Conservation (phyloP, 805 yeast species). For the Blastobotrys americana region DNA sequence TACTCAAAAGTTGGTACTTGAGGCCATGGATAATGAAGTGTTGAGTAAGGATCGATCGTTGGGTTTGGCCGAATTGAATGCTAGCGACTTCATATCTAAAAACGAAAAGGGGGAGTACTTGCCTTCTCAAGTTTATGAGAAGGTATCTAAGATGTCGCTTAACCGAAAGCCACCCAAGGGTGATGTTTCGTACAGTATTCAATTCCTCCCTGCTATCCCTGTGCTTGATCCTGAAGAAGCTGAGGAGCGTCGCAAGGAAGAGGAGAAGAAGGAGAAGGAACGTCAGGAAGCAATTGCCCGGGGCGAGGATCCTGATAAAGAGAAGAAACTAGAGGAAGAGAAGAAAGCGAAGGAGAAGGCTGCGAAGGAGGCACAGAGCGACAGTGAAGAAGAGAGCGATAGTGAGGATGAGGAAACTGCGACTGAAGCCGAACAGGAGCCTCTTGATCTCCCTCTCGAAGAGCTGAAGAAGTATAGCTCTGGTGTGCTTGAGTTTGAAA, state of each 20-base stretch:
- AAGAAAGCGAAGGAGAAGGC: constrained; percentile 31
- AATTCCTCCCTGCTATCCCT: constrained; percentile 79
- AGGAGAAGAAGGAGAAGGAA: constrained; percentile 33
- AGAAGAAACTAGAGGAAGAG: constrained; percentile 17
- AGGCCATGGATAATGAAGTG: constrained; percentile 86
- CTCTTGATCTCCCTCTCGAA: constrained; percentile 45
- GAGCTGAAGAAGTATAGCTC: constrained; percentile 43
- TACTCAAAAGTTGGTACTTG: constrained; percentile 74
- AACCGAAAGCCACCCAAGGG: constrained; percentile 82
- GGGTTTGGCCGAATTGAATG: constrained; percentile 69
- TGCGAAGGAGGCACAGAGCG: constrained; percentile 11
- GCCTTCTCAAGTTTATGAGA: constrained; percentile 38
- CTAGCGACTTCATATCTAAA: constrained; percentile 59
- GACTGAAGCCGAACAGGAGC: constrained; percentile 33
- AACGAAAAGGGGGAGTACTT: constrained; percentile 51
- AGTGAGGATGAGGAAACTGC: constrained; percentile 30
- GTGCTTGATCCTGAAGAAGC: constrained; percentile 72
- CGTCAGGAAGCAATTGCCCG: constrained; percentile 9
- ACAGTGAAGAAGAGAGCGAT: constrained; percentile 14
- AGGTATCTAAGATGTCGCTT: constrained; percentile 56
- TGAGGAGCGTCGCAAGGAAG: constrained; percentile 45
- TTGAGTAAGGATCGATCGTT: constrained; percentile 76
- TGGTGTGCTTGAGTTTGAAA: constrained; percentile 69
- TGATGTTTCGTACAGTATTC: constrained; percentile 56
- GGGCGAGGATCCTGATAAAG: constrained; percentile 16